phyloP scores from a whole-genome alignment of 805 yeast genomes.

The Candida oleophila region DNA sequence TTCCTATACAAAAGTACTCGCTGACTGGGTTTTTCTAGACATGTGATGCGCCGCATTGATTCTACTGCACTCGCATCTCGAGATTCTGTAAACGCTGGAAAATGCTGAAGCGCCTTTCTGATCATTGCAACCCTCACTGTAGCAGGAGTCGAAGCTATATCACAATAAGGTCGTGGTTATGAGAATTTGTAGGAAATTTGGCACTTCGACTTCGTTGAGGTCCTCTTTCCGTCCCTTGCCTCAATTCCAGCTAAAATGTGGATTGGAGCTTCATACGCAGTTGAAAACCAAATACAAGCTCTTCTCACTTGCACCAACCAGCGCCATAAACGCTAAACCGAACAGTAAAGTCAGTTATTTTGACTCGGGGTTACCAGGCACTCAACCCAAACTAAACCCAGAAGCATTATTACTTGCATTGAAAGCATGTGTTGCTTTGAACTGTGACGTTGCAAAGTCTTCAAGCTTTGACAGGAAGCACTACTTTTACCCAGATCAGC shows the following conservation, averaged over 20 bases:
- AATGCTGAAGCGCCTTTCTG: background rate
- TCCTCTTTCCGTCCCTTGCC: conserved; percentile 15
- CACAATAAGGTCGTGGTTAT: background rate
- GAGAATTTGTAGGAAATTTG: background rate
- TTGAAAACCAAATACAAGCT: conserved; percentile 70
- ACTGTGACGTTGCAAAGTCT: conserved; percentile 50
- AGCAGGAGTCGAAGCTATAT: background rate
- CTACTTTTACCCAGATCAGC: conserved; percentile 95
- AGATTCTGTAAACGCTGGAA: no score
- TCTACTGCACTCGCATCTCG: no score
- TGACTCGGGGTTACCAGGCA: conserved; percentile 89
- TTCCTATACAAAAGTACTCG: no score
- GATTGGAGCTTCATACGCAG: conserved; percentile 93
- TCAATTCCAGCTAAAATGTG: conserved; percentile 59
- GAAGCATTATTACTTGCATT: conserved; percentile 72
- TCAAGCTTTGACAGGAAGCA: conserved; percentile 91
- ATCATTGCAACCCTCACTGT: background rate
- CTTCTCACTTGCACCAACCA: conserved; percentile 58
- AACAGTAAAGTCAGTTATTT: conserved; percentile 72
- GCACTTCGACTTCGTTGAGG: background rate
- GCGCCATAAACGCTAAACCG: conserved; percentile 51
- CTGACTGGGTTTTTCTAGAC: no score
- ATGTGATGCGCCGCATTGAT: no score
- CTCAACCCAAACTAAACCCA: conserved; percentile 79
- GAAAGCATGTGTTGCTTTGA: conserved; percentile 68